Evolutionary conservation across 345 rosid species (phyloP).

Genomic region (Lepidium sativum): DNA sequence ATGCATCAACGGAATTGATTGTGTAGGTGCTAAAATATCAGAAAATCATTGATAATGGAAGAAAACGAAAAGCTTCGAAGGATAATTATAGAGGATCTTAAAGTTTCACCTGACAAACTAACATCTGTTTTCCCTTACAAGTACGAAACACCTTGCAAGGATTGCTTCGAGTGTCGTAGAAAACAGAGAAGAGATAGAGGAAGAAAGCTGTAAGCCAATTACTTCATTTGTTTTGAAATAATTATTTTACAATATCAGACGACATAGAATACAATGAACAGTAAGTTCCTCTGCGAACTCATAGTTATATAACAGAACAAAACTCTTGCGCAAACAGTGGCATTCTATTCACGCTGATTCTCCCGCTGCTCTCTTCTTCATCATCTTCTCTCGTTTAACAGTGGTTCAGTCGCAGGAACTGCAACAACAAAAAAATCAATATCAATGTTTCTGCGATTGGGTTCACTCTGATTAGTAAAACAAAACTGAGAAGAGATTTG

Average conservation of each 20-base stretch:
- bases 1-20: not conserved
- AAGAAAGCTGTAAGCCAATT: slow-evolving; percentile 7
- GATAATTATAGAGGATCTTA: slow-evolving; percentile 69
- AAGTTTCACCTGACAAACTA: slow-evolving; percentile 63
- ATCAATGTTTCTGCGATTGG: not conserved
- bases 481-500: not conserved
- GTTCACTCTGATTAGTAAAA: not conserved
- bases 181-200: slow-evolving; percentile 60
- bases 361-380: not conserved
- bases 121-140: slow-evolving; percentile 34
- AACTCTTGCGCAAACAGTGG: slow-evolving; percentile 19
- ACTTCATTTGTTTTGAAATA: slow-evolving; percentile 1
- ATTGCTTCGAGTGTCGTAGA: slow-evolving; percentile 88
- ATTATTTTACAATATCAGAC: slow-evolving; percentile 5
- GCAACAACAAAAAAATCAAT: slow-evolving; percentile 1
- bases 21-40: slow-evolving; percentile 74
- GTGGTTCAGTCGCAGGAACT: slow-evolving; percentile 33
- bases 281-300: slow-evolving; percentile 12
- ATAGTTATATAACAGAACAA: slow-evolving; percentile 17
- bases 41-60: slow-evolving; percentile 55
- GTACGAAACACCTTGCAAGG: slow-evolving; percentile 39
- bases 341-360: not conserved
- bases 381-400: slow-evolving; percentile 29
- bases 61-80: slow-evolving; percentile 73
- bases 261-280: slow-evolving; percentile 20